phyloP scores from a whole-genome alignment of 805 yeast species.

The Scheffersomyces lignosus region DNA sequence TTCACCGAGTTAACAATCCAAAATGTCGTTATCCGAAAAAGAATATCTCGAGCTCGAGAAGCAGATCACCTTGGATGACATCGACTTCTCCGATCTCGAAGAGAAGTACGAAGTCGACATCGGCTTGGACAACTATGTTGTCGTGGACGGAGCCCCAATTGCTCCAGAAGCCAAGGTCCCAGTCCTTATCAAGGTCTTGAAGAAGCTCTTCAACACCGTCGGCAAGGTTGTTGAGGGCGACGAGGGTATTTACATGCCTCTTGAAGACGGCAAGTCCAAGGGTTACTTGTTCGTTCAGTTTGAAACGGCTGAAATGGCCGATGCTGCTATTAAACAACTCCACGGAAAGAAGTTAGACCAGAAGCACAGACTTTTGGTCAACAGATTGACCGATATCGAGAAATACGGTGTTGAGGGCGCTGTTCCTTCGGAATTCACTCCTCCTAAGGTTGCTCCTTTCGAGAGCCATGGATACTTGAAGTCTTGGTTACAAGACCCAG shows the following conservation, averaged over 20 bases:
- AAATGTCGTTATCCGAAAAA: conserved; percentile 16
- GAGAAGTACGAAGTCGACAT: conserved; percentile 61
- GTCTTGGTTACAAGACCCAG: conserved; percentile 87
- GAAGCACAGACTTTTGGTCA: conserved; percentile 85
- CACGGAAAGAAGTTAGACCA: conserved; percentile 91
- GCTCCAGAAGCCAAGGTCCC: conserved; percentile 90
- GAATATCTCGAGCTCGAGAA: conserved; percentile 34
- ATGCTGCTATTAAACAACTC: conserved; percentile 73
- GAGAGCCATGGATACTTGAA: conserved; percentile 77
- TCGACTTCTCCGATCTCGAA: conserved; percentile 86
- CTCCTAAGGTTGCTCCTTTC: conserved; percentile 73
- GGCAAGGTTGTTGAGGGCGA: conserved; percentile 65
- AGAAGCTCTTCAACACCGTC: conserved; percentile 72
- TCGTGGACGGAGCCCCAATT: conserved; percentile 93
- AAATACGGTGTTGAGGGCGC: conserved; percentile 68
- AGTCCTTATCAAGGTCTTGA: conserved; percentile 79
- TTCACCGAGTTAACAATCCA: no score
- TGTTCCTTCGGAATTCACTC: conserved; percentile 60
- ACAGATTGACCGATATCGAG: conserved; percentile 80
- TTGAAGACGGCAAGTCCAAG: conserved; percentile 74
- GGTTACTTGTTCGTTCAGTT: conserved; percentile 88
- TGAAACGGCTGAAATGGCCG: conserved; percentile 64
- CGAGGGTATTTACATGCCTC: conserved; percentile 79
- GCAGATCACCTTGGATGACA: conserved; percentile 46
- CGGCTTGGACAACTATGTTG: conserved; percentile 73